Base-by-base conservation (phyloP, 164 flowering plant species). In the Vitis cinerea region DNA sequence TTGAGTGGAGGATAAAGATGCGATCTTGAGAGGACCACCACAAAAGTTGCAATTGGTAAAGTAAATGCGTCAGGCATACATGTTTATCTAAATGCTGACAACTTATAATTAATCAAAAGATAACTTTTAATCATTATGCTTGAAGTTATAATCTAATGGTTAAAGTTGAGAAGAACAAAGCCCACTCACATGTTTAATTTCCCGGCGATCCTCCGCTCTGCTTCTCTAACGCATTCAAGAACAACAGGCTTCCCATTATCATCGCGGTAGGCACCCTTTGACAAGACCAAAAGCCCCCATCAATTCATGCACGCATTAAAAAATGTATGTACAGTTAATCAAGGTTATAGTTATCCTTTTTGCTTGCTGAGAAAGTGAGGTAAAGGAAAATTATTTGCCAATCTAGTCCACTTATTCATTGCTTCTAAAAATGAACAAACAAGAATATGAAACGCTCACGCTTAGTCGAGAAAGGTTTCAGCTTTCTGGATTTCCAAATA, bases 221-320 rank as follows among this genome's bases (percentile, higher is more conserved):
- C 96, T 82, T 93, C 94, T 60, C 98, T 82, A 19, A 95, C 98
- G 67, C 99, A 95, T 68, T 91, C 93, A 49, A 93, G 88, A 50
- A 95, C 99, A 17, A 91, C 97, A 1, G 99, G 99, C 71, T 93
- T 95, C 59, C 98, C 98, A 60, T 88, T 86, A 74, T 95, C 99
- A 73, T 95, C 99, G 8, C 99, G 87, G 67, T 95, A 93, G 48
- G 99, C 99, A 66, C 99, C 99, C 98, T 92, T 68, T 16, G 51
- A 50, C 30, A 10, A 50, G 15, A 58, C 63, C 30, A 51, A 65
- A 59, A 68, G 19, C 12, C 4, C 15, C 9, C 37, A 59, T 9
- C 27, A 11, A 10, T 59, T 59, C 12, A 5, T 3, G 14, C 27
- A 59, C 1, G 51, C 3, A 19, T 1, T 2, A 52, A 12, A 19